Evolutionary conservation across 2,329 filamentous ascomycete species (phyloP), one percentile per base, ranked within the genome.

Genomic region (Trichothecium roseum): DNA sequence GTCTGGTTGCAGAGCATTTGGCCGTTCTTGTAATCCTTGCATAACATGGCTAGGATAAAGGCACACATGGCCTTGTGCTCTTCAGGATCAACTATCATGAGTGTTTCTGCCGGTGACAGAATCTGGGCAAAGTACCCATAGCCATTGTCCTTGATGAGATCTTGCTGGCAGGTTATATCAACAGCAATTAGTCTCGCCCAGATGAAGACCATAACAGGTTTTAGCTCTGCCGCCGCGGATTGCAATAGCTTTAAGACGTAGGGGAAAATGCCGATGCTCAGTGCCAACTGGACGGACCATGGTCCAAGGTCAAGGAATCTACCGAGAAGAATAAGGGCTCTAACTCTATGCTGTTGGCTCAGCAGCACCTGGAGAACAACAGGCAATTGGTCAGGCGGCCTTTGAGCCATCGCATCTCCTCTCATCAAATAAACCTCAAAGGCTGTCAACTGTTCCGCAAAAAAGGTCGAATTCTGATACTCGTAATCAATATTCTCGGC

Each of bases 21-120:
- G 3, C 89, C 91, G 42, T 91, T 85, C 44, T 81, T 83, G 58
- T 94, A 94, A 43, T 84, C 84, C 54, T 91, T 94, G 73, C 91
- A 98, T 43, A 98, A 86, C 73, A 95, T 94, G 18, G 89, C 84
- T 29, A 96, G 76, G 42, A 98, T 94, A 54, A 98, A 98, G 2
- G 91, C 88, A 55, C 91, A 96, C 91, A 98, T 98, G 30, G 91
- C 91, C 52, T 93, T 86, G 64, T 98, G 91, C 60, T 96, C 91
- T 46, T 87, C 85, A 37, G 80, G 80, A 52, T 95, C 93, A 24
- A 82, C 78, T 16, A 94, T 82, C 0, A 87, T 86, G 34, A 96
- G 80, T 2, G 77, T 76, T 44, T 88, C 86, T 8, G 75, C 74
- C 2, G 88, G 86, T 50, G 88, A 89, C 44, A 96, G 72, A 36